Percentiles rank a stretch among this genome's conserved stretches.
Conservation (phyloP, 1,139 yeast genomes). For the Kodamaea arcana region DNA sequence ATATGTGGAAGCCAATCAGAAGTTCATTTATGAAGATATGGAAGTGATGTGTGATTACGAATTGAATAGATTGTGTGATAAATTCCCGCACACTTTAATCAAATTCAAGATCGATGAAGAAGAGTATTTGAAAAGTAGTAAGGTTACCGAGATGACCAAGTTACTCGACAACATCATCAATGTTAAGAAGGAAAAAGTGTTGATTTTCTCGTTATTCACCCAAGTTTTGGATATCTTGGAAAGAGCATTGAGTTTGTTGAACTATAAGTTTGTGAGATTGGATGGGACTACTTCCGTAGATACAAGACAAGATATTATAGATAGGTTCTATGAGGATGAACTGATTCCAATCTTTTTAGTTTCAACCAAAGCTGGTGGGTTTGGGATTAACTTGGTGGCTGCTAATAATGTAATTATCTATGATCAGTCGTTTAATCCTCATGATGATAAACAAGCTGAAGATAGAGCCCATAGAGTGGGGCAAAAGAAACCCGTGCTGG, state of each 20-base stretch:
- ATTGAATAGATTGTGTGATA: conserved; percentile 66
- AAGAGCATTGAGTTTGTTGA: conserved; percentile 59
- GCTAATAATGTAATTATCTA: conserved; percentile 90
- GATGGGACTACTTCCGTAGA: conserved; percentile 96
- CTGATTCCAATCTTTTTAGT: conserved; percentile 81
- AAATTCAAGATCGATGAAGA: conserved; percentile 51
- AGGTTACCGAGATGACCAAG: conserved; percentile 53
- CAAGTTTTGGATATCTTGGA: conserved; percentile 88
- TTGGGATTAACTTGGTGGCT: conserved; percentile 93
- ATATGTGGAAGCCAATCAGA: conserved; percentile 68
- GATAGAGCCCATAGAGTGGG: conserved; percentile 98
- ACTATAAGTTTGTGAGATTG: conserved; percentile 72
- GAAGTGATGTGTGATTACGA: conserved; percentile 94
- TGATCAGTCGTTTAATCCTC: conserved; percentile 95
- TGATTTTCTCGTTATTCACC: conserved; percentile 88
- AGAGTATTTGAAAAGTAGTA: conserved; percentile 74
- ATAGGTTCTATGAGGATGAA: conserved; percentile 77
- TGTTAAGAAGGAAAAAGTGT: conserved; percentile 60
- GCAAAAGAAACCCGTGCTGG: conserved; percentile 82
- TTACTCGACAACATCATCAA: conserved; percentile 57
- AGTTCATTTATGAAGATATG: conserved; percentile 88
- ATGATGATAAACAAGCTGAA: conserved; percentile 97
- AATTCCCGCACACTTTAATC: conserved; percentile 64
- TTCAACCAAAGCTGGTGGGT: conserved; percentile 97
- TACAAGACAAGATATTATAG: conserved; percentile 86